Base-by-base conservation (phyloP, 2,329 filamentous ascomycete genomes). In the Sporothrix mexicana region DNA sequence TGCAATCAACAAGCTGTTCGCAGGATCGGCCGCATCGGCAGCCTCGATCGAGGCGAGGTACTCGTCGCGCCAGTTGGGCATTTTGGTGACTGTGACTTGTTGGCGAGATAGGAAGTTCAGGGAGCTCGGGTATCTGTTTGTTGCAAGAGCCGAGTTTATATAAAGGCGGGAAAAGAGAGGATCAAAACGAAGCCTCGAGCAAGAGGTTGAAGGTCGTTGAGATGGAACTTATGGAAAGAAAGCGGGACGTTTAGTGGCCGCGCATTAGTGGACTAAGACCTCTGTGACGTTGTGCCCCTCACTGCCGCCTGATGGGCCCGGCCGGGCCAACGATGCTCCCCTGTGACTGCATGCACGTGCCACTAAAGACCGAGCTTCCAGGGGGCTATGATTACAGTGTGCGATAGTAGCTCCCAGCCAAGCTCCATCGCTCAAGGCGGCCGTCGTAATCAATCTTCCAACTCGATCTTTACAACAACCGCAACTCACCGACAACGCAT, bases 1-100 rank as follows among this genome's bases (percentile, higher is more conserved):
- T 80, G 94, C 87, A 78, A 97, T 92, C 74, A 97, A 87, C 70
- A 90, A 87, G 78, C 84, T 84, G 76, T 89, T 88, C 74, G 89
- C 84, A 5, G 86, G 85, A 76, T 84, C 86, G 73, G 94, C 92
- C 75, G 89, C 87, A 78, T 90, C 87, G 78, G 93, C 93, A 78
- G 92, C 90, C 77, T 90, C 87, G 76, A 98, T 86, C 76, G 92
- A 91, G 74, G 88, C 85, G 75, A 93, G 85, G 81, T 97, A 98
- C 78, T 97, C 92, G 76, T 93, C 90, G 78, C 91, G 88, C 93
- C 95, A 97, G 84, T 88, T 88, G 75, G 89, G 86, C 86, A 88
- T 88, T 73, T 45, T 79, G 45, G 67, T n/a, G 17, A 47, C 8
- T 23, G 20, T 17, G n/a, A 5, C 30, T 69, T 13, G 53, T 17